Base-by-base conservation (phyloP, 441 rosid genomes). In the Adansonia rubrostipa region DNA sequence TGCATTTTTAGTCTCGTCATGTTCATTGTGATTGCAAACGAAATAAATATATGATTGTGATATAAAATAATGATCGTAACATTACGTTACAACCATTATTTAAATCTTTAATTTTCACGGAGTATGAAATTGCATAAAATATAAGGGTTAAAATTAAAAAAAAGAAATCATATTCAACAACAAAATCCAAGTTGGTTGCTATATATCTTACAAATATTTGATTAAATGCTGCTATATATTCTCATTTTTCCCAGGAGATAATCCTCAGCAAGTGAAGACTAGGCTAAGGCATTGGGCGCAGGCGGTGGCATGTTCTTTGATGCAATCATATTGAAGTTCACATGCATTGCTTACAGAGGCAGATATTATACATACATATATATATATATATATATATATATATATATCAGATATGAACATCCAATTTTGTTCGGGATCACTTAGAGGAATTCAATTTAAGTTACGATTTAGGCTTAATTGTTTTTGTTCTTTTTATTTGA, bases 221-320 rank as follows among this genome's bases (percentile, higher is more conserved):
- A 33, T 14, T 42, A 3, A 40, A 3, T 10, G 6, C 17, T 40
- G 11, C 19, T 7, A 19, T 15, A 6, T 62, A 5, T 66, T 11
- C 22, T 54, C 22, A 22, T 57, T 71, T 20, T 17, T 28, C 33
- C 17, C 83, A 96, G 99, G 98, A 51, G 98, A 93, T 50, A 82
- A 87, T 88, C 98, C 99, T 56, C 88, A 91, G 77, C 97, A 89
- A 47, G 96, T 96, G 89, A 94, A 96, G 90, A 91, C 89, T 36
- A 96, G 87, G 82, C 74, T 96, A 68, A 89, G 99, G 93, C 99
- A 92, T 84, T 96, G 99, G 98, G 99, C 99, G 10, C 98, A 93
- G 87, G 99, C 98, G 14, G 99, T 96, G 73, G 99, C 98, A 61
- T 96, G 99, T 87, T 94, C 98, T 65, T 85, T 94, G 24, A 89